phyloP scores from a whole-genome alignment of 2,329 filamentous ascomycete genomes.

The Trichophyton verrucosum region DNA sequence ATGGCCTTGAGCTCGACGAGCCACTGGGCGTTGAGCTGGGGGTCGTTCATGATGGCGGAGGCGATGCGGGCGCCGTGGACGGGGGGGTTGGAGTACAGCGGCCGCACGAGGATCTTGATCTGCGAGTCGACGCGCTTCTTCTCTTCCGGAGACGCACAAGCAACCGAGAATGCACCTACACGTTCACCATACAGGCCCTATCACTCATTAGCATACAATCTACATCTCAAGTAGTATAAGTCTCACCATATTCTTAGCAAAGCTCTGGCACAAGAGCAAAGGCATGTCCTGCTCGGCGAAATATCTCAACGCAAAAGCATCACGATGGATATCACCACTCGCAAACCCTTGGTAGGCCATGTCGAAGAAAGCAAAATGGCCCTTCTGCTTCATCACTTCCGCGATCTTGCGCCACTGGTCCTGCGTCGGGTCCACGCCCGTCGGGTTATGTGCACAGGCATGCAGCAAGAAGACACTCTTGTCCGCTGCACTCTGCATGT shows the following conservation, averaged over 20 bases:
- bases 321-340: conserved; percentile 77
- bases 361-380: conserved; percentile 94
- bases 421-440: conserved; percentile 81
- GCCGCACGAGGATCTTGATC: conserved; percentile 94
- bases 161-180: conserved; percentile 89
- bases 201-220: background rate
- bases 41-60: conserved; percentile 77
- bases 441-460: conserved; percentile 96
- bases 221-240: background rate
- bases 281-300: conserved; percentile 89
- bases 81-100: conserved; percentile 95
- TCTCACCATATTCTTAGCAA: conserved; percentile 95
- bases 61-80: conserved; percentile 93
- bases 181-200: conserved; percentile 96
- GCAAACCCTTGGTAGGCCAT: conserved; percentile 99
- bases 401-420: conserved; percentile 91
- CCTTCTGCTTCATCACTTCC: conserved; percentile 69
- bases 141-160: conserved; percentile 73
- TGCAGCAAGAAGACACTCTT: conserved; percentile 87
- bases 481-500: conserved; percentile 78
- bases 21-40: conserved; percentile 83
- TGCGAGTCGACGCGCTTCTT: conserved; percentile 94
- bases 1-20: conserved; percentile 93
- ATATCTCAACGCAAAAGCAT: conserved; percentile 85
- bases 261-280: conserved; percentile 78